Conservation (phyloP, 2,329 filamentous ascomycete genomes). For the Fusarium begoniae region DNA sequence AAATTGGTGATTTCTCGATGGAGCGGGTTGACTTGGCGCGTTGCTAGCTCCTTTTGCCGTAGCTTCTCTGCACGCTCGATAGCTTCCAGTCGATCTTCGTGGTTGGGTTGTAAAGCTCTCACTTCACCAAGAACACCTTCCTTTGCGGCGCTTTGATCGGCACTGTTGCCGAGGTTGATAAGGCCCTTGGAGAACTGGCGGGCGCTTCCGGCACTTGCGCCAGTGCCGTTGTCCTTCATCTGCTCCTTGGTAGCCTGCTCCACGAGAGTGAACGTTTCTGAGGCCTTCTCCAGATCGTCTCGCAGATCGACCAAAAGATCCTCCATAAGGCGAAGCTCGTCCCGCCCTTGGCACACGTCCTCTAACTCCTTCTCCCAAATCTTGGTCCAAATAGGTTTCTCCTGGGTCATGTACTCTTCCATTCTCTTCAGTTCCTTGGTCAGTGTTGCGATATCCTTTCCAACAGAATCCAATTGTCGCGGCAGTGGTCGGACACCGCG, state of each 20-base stretch:
- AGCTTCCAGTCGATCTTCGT: slow-evolving; percentile 90
- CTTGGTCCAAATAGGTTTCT: slow-evolving; percentile 98
- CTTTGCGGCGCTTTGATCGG: slow-evolving; percentile 83
- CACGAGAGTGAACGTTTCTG: slow-evolving; percentile 91
- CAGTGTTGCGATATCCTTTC: slow-evolving; percentile 84
- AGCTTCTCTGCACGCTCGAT: slow-evolving; percentile 97
- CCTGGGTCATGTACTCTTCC: slow-evolving; percentile 88
- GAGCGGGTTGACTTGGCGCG: slow-evolving; percentile 76
- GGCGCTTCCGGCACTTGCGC: slow-evolving; percentile 59
- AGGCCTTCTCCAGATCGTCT: slow-evolving; percentile 94
- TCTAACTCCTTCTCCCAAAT: slow-evolving; percentile 99
- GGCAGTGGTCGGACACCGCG: slow-evolving; percentile 92
- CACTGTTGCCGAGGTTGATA: slow-evolving; percentile 60
- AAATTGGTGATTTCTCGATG: slow-evolving; percentile 87
- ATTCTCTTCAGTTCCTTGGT: slow-evolving; percentile 91
- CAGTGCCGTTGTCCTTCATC: slow-evolving; percentile 75
- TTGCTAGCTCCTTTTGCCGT: slow-evolving; percentile 86
- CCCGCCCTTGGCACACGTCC: slow-evolving; percentile 93
- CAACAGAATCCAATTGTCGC: slow-evolving; percentile 86
- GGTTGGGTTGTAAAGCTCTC: slow-evolving; percentile 90
- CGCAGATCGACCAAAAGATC: slow-evolving; percentile 91
- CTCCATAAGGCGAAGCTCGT: slow-evolving; percentile 95
- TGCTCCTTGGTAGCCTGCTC: slow-evolving; percentile 99
- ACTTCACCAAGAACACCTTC: slow-evolving; percentile 94
- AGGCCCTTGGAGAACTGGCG: slow-evolving; percentile 66